These are phyloP conservation scores for Yamadazyma conglobata DNA, from an alignment of 1,139 yeast genomes.

Conservation along the genomic window DNA sequence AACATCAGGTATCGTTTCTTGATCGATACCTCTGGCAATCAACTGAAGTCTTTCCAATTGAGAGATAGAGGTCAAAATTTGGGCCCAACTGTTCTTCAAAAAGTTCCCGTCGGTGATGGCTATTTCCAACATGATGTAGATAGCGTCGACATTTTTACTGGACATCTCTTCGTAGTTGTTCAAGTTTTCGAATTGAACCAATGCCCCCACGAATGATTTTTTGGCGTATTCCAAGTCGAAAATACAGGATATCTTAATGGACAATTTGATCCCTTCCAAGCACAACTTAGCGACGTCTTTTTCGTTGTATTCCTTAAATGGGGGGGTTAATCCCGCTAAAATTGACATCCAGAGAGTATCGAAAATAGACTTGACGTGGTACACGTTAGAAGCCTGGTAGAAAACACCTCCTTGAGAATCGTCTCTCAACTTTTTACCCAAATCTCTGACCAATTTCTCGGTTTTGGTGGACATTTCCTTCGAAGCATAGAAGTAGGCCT, in stretches of 20 bases:
- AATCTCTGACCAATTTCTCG: slow-evolving; percentile 72
- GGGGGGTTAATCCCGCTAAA: slow-evolving; percentile 89
- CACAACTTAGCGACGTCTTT: slow-evolving; percentile 67
- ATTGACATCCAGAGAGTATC: slow-evolving; percentile 97
- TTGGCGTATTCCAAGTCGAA: slow-evolving; percentile 84
- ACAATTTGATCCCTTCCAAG: slow-evolving; percentile 79
- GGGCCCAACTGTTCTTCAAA: slow-evolving; percentile 76
- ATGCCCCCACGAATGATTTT: slow-evolving; percentile 84
- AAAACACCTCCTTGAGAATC: slow-evolving; percentile 31
- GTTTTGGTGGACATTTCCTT: slow-evolving; percentile 88
- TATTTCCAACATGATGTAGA: slow-evolving; percentile 67
- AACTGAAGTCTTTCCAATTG: slow-evolving; percentile 89
- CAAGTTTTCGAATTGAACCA: slow-evolving; percentile 81
- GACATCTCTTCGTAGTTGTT: slow-evolving; percentile 77
- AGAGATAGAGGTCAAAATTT: slow-evolving; percentile 75
- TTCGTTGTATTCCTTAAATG: slow-evolving; percentile 87
- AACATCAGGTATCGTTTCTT: slow-evolving; percentile 82
- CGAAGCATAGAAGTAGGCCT: slow-evolving; percentile 89
- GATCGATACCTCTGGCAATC: slow-evolving; percentile 85
- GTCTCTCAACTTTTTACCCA: slow-evolving; percentile 48
- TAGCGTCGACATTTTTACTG: slow-evolving; percentile 77
- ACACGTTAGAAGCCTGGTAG: slow-evolving; percentile 68
- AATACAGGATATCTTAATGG: slow-evolving; percentile 80
- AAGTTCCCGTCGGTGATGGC: slow-evolving; percentile 77
- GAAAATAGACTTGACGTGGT: slow-evolving; percentile 89